Evolutionary conservation across 129 eudicot genomes (phyloP), one percentile per base, ranked within the genome.

Genomic region (Erigeron canadensis): DNA sequence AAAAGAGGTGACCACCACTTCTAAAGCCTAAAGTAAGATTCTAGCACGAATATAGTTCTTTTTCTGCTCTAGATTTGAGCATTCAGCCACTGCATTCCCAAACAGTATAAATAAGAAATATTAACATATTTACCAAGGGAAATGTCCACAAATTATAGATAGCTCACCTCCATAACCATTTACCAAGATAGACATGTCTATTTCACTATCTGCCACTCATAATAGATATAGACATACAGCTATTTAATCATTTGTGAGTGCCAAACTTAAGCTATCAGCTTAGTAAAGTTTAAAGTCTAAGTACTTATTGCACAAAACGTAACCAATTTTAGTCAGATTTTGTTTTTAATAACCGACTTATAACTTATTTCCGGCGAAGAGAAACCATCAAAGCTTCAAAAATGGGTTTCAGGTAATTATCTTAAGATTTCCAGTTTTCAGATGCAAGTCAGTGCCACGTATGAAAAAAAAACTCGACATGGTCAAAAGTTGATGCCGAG

Each of bases 31-130:
- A 40, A 18, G 55, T 8, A 54, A 40, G 38, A 53, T 48, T 34
- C 73, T 68, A 28, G 4, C 62, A 68, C 50, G 73, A 50, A 53
- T 68, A 28, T 9, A 11, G 60, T 11, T 67, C 23, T 67, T 23
- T 64, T 64, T 64, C 51, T 64, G 34, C 69, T 64, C 69, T 9
- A 40, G 46, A 62, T n/a, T 39, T 12, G 5, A 38, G 3, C 11
- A n/a, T 41, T 8, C 8, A 3, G 3, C 34, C 34, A 28, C 34
- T 28, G 34, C 34, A 28, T 28, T 28, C 3, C 34, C 34, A 28
- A 28, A 28, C 34, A 28, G 34, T 28, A 3, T 1, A 28, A 28
- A 28, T 28, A 28, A 28, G 2, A 28, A 28, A 28, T 28, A 28
- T 28, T 28, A 28, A 28, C 34, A 28, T 2, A 28, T 28, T 28